phyloP scores from a whole-genome alignment of 1,284 basidiomycete species.

The Trichosporon inkin region DNA sequence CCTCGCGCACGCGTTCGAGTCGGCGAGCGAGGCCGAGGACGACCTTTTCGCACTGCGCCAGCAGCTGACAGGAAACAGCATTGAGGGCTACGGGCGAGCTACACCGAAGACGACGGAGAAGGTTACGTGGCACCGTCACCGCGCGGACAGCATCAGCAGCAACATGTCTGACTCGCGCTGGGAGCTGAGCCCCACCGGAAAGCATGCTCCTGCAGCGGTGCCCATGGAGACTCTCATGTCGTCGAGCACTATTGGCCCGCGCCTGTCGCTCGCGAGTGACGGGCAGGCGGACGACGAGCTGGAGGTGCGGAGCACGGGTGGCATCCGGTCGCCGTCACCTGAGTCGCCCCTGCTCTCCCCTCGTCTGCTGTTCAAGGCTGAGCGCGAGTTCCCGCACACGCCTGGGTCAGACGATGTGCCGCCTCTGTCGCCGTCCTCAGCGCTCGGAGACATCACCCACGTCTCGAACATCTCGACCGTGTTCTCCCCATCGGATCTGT shows the following conservation, averaged over 20 bases:
- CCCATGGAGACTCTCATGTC: not conserved
- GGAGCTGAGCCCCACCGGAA: constrained; percentile 11
- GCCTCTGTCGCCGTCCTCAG: not conserved
- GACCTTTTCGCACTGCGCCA: constrained; percentile 20
- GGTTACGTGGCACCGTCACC: constrained; percentile 7
- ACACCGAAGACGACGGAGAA: constrained; percentile 16
- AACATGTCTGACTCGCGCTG: not conserved
- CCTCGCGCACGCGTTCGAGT: constrained; percentile 40
- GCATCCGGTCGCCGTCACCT: not conserved
- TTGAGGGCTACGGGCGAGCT: constrained; percentile 20
- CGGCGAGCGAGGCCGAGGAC: constrained; percentile 31
- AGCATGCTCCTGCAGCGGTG: constrained; percentile 1
- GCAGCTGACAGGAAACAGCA: constrained; percentile 40
- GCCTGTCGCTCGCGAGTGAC: not conserved
- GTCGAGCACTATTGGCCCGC: not conserved
- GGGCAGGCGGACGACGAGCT: constrained; percentile 1
- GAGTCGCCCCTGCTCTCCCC: not conserved
- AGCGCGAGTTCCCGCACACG: no score
- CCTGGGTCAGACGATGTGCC: not conserved
- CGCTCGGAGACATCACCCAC: not conserved
- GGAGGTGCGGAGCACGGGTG: not conserved
- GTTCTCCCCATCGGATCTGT: not conserved
- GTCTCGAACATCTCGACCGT: not conserved
- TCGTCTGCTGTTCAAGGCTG: not conserved
- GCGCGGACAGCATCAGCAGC: constrained; percentile 16